Conservation (phyloP, 495 filamentous ascomycete genomes). For the Annulohypoxylon stygium region DNA sequence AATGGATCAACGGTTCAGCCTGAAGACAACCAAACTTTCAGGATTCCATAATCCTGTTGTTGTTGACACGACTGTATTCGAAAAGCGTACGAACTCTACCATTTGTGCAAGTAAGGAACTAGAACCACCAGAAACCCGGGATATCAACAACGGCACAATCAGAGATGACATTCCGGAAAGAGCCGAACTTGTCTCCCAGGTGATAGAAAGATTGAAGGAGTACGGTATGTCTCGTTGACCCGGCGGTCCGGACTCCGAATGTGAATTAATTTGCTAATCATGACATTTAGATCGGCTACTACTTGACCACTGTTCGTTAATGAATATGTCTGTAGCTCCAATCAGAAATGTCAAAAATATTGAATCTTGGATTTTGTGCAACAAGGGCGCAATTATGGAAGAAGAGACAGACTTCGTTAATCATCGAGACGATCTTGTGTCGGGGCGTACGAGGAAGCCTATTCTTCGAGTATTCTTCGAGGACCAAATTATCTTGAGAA, state of each 20-base stretch:
- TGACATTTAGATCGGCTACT: not conserved
- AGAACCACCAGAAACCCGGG: not conserved
- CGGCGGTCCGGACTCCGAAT: not conserved
- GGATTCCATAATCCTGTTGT: not conserved
- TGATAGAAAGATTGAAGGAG: not conserved
- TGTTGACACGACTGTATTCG: not conserved
- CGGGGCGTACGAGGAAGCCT: not conserved
- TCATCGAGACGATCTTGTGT: not conserved
- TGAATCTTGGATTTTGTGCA: not conserved
- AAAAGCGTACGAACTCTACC: not conserved
- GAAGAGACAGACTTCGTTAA: constrained; percentile 2
- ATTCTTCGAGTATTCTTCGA: constrained; percentile 2
- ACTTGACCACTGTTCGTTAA: not conserved
- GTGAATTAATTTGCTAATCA: not conserved
- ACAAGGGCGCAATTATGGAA: not conserved
- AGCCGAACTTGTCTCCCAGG: not conserved
- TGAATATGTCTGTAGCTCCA: not conserved
- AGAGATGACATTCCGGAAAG: not conserved
- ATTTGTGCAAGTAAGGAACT: not conserved
- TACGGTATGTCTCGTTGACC: not conserved
- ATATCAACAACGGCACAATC: not conserved
- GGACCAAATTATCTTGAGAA: not conserved
- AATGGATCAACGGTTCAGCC: not conserved
- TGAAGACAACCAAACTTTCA: not conserved
- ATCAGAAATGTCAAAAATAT: not conserved